A percentile compares a stretch with the other conserved stretches of the same genome.
Conservation (phyloP, 306 rosid species). For the Senna tora region DNA sequence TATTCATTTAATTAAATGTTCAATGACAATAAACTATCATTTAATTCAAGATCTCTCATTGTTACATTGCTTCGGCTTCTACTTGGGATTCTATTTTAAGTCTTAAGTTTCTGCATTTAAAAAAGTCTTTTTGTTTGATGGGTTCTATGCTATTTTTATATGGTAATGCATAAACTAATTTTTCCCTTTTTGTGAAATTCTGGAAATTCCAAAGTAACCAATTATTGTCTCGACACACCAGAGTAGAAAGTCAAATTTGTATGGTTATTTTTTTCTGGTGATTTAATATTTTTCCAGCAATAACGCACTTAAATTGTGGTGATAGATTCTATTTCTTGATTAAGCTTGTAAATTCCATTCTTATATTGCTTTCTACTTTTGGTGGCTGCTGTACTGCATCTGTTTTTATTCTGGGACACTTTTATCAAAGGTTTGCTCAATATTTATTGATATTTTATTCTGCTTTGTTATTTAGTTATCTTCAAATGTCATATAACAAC, state of each 20-base stretch:
- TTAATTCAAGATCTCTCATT: background rate
- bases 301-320: background rate
- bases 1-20: background rate
- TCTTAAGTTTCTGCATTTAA: background rate
- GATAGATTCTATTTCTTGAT: background rate
- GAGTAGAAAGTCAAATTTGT: background rate
- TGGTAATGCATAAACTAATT: background rate
- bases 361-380: background rate
- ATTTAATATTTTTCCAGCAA: background rate
- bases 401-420: background rate
- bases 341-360: background rate
- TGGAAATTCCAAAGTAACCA: background rate
- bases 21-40: background rate
- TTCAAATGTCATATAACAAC: background rate
- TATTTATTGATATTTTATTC: background rate
- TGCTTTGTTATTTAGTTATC: background rate
- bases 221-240: background rate
- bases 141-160: background rate
- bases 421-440: background rate
- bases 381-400: background rate
- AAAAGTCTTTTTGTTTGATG: slow-evolving; percentile 1
- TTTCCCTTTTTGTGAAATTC: background rate
- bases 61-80: background rate
- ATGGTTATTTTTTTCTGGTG: background rate
- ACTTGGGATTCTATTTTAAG: background rate